These are phyloP conservation scores for Oryza brachyantha DNA, from an alignment of 176 grass and related monocot genomes.

Conservation along the genomic window DNA sequence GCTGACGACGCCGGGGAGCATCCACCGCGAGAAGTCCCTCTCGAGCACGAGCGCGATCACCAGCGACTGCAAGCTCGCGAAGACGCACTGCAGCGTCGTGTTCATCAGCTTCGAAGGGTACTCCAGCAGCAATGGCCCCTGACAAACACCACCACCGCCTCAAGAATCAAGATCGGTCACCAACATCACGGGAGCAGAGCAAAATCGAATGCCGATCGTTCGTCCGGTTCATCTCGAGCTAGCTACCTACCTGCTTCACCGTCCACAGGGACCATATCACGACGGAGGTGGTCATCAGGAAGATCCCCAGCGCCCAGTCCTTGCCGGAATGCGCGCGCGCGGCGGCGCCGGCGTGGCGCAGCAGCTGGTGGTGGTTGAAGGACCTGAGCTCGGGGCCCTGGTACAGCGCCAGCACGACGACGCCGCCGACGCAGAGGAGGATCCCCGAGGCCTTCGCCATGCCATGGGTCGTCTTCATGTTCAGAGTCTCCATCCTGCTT, in stretches of 20 bases:
- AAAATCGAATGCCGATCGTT: no score
- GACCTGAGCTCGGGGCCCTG: slow-evolving; percentile 60
- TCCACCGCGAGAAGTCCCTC: slow-evolving; percentile 73
- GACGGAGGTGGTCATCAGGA: slow-evolving; percentile 52
- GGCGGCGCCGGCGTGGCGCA: slow-evolving; percentile 1
- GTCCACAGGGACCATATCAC: slow-evolving; percentile 62
- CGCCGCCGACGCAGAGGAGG: slow-evolving; percentile 58
- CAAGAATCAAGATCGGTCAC: no score
- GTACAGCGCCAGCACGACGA: slow-evolving; percentile 61
- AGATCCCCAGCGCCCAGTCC: slow-evolving; percentile 57
- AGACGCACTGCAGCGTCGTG: slow-evolving; percentile 59
- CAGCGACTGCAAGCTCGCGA: slow-evolving; percentile 57
- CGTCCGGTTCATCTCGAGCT: no score
- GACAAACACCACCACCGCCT: neutral
- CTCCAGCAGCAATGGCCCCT: slow-evolving; percentile 56
- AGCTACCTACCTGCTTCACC: slow-evolving; percentile 43
- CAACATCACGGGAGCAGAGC: no score
- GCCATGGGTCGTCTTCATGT: slow-evolving; percentile 51
- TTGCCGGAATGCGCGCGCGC: neutral
- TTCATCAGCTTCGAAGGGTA: slow-evolving; percentile 76
- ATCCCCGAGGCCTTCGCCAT: slow-evolving; percentile 48
- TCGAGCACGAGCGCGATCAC: slow-evolving; percentile 49
- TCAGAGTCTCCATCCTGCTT: slow-evolving; percentile 67
- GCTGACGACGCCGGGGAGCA: slow-evolving; percentile 44
- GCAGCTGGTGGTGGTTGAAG: slow-evolving; percentile 49